Base-by-base conservation (phyloP, 2,329 filamentous ascomycete species). In the Sporothrix humicola region DNA sequence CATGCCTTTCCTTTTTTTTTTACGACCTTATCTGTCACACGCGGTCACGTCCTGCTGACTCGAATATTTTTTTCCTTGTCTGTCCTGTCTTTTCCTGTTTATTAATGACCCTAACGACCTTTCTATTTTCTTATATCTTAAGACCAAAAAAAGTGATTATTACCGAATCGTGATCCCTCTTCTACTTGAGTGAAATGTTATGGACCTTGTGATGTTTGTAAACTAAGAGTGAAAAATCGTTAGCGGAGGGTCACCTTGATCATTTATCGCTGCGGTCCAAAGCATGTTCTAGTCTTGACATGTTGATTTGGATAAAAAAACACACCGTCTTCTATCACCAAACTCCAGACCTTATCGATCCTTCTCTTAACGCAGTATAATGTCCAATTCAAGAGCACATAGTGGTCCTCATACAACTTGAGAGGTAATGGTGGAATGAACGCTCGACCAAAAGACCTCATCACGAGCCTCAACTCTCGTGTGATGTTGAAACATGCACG, bases 51-150 rank as follows among this genome's bases (percentile, higher is more conserved):
- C n/a, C 26, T 69, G 58, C 48, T 63, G 59, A 54, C 44, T 59
- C 59, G 73, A 37, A n/a, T 9, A 15, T 4, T 66, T 46, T 56
- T 71, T 37, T 23, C 48, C 26, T 20, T 37, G n/a, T 15, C 61
- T 50, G 20, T 56, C 17, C 12, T 66, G 17, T 61, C 20, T 12
- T 50, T 52, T 42, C 8, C 26, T 68, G 42, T 31, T 69, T 72
- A 56, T 73, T 74, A 61, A 72, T 65, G 72, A 74, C 68, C 66
- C 71, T 74, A 54, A 75, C 61, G 74, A 75, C 61, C 48, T 69
- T 75, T 68, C 15, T 56, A 37, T 7, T 37, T 37, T 37, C 23
- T 50, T 50, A 17, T 50, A 52, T 42, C 48, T 58, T 12, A 59
- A 73, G 44, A 52, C 59, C 37, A 73, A 73, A 23, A 73, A 71